These are phyloP conservation scores for Davidsoniella neocaledoniae DNA, from an alignment of 2,329 filamentous ascomycete genomes.

Conservation along the genomic window DNA sequence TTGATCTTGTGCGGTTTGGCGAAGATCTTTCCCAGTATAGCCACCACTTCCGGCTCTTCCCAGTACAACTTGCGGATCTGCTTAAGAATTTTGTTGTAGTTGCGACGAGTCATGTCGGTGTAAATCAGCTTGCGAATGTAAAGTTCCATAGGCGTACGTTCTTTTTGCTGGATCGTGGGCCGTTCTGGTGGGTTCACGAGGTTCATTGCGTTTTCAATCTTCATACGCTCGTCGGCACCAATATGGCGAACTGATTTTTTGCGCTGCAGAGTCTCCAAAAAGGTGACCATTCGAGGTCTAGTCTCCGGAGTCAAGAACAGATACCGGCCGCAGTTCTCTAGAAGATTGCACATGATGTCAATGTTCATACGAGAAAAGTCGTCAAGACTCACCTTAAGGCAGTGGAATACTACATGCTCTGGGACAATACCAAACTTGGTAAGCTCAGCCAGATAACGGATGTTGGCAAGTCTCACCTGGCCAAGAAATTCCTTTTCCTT, in stretches of 20 bases:
- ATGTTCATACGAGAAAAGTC: constrained; percentile 99
- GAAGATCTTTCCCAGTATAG: constrained; percentile 75
- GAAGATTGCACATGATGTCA: constrained; percentile 87
- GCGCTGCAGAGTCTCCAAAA: constrained; percentile 82
- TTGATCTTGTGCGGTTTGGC: constrained; percentile 95
- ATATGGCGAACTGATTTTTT: constrained; percentile 95
- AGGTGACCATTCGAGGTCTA: constrained; percentile 79
- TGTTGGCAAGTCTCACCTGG: constrained; percentile 82
- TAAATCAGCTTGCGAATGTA: constrained; percentile 91
- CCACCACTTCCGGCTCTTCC: constrained; percentile 80
- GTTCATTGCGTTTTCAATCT: constrained; percentile 95
- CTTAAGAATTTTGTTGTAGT: constrained; percentile 84
- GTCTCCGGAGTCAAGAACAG: constrained; percentile 85
- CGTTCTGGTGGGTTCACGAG: constrained; percentile 92
- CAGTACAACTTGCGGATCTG: constrained; percentile 91
- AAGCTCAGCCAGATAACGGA: constrained; percentile 91
- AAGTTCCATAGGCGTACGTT: constrained; percentile 79
- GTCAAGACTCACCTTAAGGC: constrained; percentile 89
- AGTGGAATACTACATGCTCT: constrained; percentile 97
- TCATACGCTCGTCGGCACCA: constrained; percentile 89
- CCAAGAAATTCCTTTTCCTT: constrained; percentile 97
- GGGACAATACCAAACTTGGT: constrained; percentile 97
- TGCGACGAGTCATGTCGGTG: constrained; percentile 82
- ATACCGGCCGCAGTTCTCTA: constrained; percentile 94
- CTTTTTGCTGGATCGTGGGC: constrained; percentile 89